Conservation (phyloP, 2,329 filamentous ascomycete genomes). For the Stagonosporopsis vannaccii region DNA sequence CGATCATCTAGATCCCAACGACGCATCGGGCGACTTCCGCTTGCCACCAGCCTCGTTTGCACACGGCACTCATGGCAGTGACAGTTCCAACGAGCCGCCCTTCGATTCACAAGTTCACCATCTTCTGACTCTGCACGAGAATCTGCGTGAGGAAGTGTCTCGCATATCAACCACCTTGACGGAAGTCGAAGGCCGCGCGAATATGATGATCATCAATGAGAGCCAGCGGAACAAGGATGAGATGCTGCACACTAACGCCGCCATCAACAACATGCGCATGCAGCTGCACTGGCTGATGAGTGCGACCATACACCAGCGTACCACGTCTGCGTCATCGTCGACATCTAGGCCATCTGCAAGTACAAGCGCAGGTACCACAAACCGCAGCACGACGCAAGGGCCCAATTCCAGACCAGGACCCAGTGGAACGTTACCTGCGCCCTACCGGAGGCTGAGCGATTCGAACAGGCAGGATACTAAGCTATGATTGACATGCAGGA, state of each 20-base stretch:
- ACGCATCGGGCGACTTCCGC: constrained; percentile 43
- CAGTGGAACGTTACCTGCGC: constrained; percentile 35
- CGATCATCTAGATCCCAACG: constrained; percentile 45
- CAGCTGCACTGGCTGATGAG: constrained; percentile 70
- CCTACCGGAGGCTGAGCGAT: constrained; percentile 46
- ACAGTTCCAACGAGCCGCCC: constrained; percentile 43
- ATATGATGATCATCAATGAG: constrained; percentile 70
- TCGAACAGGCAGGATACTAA: constrained; percentile 48
- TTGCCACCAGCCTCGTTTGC: constrained; percentile 46
- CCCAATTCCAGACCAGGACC: constrained; percentile 30
- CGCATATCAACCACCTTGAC: constrained; percentile 63
- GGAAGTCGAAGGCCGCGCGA: constrained; percentile 67
- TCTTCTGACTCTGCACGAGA: constrained; percentile 67
- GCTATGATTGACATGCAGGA: constrained; percentile 23
- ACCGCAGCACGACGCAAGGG: constrained; percentile 37
- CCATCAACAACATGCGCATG: constrained; percentile 64
- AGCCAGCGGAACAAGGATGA: constrained; percentile 68
- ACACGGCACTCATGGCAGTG: constrained; percentile 33
- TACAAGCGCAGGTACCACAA: constrained; percentile 29
- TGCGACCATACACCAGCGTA: constrained; percentile 58
- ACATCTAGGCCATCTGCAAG: constrained; percentile 34
- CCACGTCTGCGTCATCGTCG: constrained; percentile 34
- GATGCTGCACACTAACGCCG: constrained; percentile 67
- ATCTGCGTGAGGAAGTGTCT: constrained; percentile 65
- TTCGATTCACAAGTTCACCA: constrained; percentile 62